phyloP scores from a whole-genome alignment of 2,329 filamentous ascomycete species.

The Paecilomyces formosus region DNA sequence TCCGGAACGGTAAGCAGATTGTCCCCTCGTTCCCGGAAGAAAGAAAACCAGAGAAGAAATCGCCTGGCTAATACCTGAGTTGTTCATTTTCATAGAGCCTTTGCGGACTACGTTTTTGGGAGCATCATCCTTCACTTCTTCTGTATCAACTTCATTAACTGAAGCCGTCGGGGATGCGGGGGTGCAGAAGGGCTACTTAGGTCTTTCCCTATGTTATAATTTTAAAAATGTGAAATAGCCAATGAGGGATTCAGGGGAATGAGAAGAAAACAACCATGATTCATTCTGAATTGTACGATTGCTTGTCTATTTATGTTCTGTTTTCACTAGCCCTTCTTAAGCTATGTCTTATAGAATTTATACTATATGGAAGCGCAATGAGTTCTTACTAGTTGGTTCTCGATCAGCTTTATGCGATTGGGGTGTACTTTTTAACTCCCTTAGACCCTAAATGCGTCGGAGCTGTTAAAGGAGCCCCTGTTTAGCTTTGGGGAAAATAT shows the following conservation, averaged over 20 bases:
- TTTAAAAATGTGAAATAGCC: neutral
- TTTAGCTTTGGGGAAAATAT: neutral
- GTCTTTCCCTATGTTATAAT: neutral
- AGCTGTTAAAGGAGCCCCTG: no score
- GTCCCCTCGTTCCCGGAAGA: neutral
- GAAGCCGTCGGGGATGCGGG: slow-evolving; percentile 20
- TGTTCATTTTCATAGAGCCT: slow-evolving; percentile 55
- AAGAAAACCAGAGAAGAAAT: neutral
- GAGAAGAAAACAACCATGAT: neutral
- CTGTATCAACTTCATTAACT: slow-evolving; percentile 99
- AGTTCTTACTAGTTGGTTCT: neutral
- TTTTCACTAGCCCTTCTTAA: neutral
- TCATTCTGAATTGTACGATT: neutral
- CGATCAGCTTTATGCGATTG: neutral
- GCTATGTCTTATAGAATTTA: neutral
- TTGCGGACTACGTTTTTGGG: slow-evolving; percentile 92
- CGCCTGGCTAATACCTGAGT: slow-evolving; percentile 1
- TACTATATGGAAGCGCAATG: neutral
- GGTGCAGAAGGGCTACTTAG: neutral
- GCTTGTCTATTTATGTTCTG: neutral
- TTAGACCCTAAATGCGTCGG: no score
- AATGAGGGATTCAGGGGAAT: neutral
- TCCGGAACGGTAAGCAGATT: slow-evolving; percentile 31
- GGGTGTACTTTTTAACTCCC: neutral
- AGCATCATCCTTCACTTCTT: slow-evolving; percentile 97